These are phyloP conservation scores for Triticum timopheevii DNA, from an alignment of 176 grass and related monocot genomes.

Conservation along the genomic window DNA sequence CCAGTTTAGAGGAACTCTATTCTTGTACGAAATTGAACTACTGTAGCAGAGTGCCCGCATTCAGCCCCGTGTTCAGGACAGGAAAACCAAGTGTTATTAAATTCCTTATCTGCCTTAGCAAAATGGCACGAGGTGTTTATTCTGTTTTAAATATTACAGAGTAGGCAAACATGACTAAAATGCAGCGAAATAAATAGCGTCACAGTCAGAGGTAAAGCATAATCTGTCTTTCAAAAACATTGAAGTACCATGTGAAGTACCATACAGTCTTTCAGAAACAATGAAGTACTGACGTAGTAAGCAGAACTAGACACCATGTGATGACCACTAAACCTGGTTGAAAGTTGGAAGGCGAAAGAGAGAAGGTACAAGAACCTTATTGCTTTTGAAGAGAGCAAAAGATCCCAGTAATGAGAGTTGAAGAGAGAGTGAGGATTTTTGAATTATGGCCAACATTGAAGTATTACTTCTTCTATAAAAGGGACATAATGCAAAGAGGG, in stretches of 20 bases:
- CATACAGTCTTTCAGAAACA: neutral
- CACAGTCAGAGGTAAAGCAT: too few relatives aligned
- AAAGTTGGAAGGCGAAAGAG: neutral
- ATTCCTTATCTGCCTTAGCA: slow-evolving; percentile 78
- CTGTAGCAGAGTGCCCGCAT: slow-evolving; percentile 50
- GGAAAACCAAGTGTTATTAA: slow-evolving; percentile 72
- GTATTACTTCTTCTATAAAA: neutral
- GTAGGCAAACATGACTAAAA: too few relatives aligned
- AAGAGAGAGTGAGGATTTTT: neutral
- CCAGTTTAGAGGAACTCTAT: slow-evolving; percentile 73
- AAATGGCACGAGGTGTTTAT: too few relatives aligned
- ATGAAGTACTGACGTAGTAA: neutral
- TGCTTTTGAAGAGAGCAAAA: neutral
- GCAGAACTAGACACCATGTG: neutral
- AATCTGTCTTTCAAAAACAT: too few relatives aligned
- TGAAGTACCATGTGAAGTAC: too few relatives aligned
- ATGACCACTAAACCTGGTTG: neutral
- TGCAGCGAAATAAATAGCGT: too few relatives aligned
- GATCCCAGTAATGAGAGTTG: neutral
- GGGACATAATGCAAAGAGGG: neutral
- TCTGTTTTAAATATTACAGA: too few relatives aligned
- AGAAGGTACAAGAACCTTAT: neutral
- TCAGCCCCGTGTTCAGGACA: slow-evolving; percentile 90
- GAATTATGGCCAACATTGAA: neutral
- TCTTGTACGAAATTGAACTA: slow-evolving; percentile 57